Evolutionary conservation across 176 grass and related monocot genomes (phyloP), one percentile per base, ranked within the genome.

Genomic region (Juncus effusus): DNA sequence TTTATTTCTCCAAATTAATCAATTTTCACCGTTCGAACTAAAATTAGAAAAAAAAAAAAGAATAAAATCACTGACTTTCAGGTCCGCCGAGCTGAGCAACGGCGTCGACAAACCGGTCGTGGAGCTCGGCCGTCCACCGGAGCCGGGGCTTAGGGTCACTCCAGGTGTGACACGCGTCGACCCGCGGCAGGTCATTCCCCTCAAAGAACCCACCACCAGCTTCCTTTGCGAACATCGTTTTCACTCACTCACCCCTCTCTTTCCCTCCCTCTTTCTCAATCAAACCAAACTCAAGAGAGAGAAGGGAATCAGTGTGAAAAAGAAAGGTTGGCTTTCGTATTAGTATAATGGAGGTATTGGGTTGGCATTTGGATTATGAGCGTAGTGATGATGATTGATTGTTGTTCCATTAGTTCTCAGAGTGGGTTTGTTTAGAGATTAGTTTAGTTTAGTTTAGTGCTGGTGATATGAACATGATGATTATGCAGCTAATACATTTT

Each of bases 81-180:
- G 94, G 94, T 55, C 94, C 94, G 15, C 94, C 94, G 54, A 99
- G 94, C 89, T 99, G 89, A 13, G 86, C 77, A 47, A 99, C 89
- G 69, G 94, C 94, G 64, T 99, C 94, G 63, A 99, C 89, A 61
- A 99, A 99, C 63, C 94, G 94, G 73, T 99, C 94, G 39, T 99
- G 94, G 78, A 99, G 86, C 86, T 99, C 94, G 73, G 86, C 85
- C 36, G 94, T 99, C 94, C 94, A 99, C 10, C 94, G 85, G 75
- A 99, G 94, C 4, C 94, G 89, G 4, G 94, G 94, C 73, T 99
- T 99, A 76, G 89, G 94, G 75, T 99, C 89, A 81, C 85, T 99
- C 85, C 88, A 89, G 52, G 91, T 89, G 60, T 92, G 88, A 19
- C 94, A 89, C 37, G 88, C 84, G 80, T 88, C 89, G 0, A 76